phyloP scores from a whole-genome alignment of 805 yeast genomes.

The Cyberlindnera mississippiensis region DNA sequence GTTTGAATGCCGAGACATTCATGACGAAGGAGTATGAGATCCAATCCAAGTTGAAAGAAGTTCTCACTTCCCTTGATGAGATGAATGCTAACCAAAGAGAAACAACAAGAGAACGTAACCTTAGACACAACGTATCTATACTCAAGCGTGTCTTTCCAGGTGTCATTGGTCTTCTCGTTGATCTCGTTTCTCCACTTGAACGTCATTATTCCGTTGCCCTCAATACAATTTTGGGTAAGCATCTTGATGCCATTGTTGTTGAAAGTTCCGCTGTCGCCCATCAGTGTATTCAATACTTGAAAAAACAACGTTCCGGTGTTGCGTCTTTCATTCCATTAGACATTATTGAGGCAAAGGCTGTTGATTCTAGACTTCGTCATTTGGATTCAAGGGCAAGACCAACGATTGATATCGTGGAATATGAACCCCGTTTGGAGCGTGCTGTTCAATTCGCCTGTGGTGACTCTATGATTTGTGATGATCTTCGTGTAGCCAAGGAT shows the following conservation, averaged over 20 bases:
- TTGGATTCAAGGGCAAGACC: slow-evolving; percentile 56
- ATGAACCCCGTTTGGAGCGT: slow-evolving; percentile 60
- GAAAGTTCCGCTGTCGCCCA: slow-evolving; percentile 66
- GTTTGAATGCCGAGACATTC: slow-evolving; percentile 37
- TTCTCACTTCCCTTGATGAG: slow-evolving; percentile 61
- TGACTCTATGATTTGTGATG: slow-evolving; percentile 73
- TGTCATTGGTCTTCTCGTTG: slow-evolving; percentile 76
- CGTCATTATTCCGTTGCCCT: slow-evolving; percentile 71
- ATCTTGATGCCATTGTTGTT: slow-evolving; percentile 81
- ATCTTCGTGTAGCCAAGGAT: slow-evolving; percentile 59
- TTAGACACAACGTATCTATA: slow-evolving; percentile 68
- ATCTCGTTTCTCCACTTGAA: slow-evolving; percentile 73
- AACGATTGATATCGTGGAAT: slow-evolving; percentile 69
- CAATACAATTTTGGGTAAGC: slow-evolving; percentile 70
- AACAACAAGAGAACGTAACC: slow-evolving; percentile 59
- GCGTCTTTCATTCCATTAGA: slow-evolving; percentile 89
- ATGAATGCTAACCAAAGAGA: slow-evolving; percentile 75
- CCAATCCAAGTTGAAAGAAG: slow-evolving; percentile 59
- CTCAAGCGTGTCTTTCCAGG: slow-evolving; percentile 78
- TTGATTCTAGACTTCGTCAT: slow-evolving; percentile 51
- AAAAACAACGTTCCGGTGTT: slow-evolving; percentile 79
- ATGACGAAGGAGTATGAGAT: slow-evolving; percentile 51
- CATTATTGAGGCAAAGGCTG: slow-evolving; percentile 55
- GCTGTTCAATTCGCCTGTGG: slow-evolving; percentile 82
- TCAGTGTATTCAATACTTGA: slow-evolving; percentile 72